phyloP scores from a whole-genome alignment of 2,329 filamentous ascomycete species.

The Aspergillus sp. region DNA sequence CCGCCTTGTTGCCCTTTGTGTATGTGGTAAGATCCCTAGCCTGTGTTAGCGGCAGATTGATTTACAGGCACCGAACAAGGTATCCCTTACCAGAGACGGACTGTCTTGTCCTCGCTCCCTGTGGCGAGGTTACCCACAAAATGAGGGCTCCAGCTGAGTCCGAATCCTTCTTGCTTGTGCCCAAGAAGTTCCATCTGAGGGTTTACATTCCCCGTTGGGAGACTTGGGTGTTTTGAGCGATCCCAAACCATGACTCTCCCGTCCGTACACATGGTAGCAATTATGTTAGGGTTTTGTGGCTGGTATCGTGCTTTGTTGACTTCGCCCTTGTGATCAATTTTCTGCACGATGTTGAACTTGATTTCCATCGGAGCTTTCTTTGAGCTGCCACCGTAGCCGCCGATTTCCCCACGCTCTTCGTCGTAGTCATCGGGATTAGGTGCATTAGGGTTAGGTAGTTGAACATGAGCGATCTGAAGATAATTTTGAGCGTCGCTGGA shows the following conservation, averaged over 20 bases:
- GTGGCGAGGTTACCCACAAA: constrained; percentile 78
- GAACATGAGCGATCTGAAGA: constrained; percentile 89
- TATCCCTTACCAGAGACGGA: constrained; percentile 72
- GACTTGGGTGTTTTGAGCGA: constrained; percentile 84
- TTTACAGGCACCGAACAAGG: neutral
- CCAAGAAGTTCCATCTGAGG: constrained; percentile 83
- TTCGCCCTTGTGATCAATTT: constrained; percentile 93
- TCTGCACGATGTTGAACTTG: constrained; percentile 89
- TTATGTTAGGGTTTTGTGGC: constrained; percentile 94
- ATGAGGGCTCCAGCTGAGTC: constrained; percentile 88
- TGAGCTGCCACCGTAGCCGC: constrained; percentile 75
- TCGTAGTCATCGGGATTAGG: constrained; percentile 83
- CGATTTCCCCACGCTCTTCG: constrained; percentile 87
- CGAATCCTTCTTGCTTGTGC: constrained; percentile 87
- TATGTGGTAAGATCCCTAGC: constrained; percentile 76
- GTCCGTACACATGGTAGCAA: constrained; percentile 88
- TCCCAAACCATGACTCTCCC: constrained; percentile 91
- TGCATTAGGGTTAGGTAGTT: constrained; percentile 75
- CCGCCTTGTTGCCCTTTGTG: constrained; percentile 64
- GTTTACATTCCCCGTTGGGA: constrained; percentile 71
- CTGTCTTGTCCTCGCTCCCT: constrained; percentile 88
- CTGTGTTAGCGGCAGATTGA: constrained; percentile 3
- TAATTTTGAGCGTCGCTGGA: constrained; percentile 84
- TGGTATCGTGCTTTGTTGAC: constrained; percentile 99
- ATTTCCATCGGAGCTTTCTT: constrained; percentile 69